Base-by-base conservation (phyloP, 371 early-diverging fungal species). In the Apophysomyces sp. region DNA sequence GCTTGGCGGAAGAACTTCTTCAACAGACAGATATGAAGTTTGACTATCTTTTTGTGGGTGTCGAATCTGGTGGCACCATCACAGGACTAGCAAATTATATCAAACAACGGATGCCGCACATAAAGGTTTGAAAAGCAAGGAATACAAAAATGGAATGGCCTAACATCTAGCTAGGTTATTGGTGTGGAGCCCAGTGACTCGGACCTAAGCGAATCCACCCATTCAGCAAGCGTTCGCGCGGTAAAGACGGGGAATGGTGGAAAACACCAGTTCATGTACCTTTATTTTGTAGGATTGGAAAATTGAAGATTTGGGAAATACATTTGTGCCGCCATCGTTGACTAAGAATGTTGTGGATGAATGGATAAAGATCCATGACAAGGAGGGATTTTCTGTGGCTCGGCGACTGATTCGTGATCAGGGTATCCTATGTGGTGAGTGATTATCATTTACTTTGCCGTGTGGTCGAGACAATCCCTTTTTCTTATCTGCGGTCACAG, bases 131-230 rank as follows among this genome's bases (percentile, higher is more conserved):
- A 5, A 51, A 36, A 49, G 49, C 18, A 27, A 51, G 44, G 18
- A 36, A 27, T 7, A 18, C 52, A 8, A 18, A 34, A 21, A 2
- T 4, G 1, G 9, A n/a, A 55, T 57, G 39, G 15, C 4, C 55
- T 24, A 34, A 53, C 18, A 21, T 7, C 31, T 54, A 27, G 18
- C 5, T 44, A 82, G 76, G 71, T 86, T 0, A 68, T 89, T 62
- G 92, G 88, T 34, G 91, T 92, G 4, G 92, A 90, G 65, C 92
- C 92, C 8, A 66, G 74, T 15, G 83, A 86, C 57, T 89, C 90
- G 13, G 78, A 79, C 9, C 71, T 89, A 11, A 76, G 76, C 16
- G 53, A 39, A 34, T 1, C 51, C 7, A 24, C 56, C 28, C 28
- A 30, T 53, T 27, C 58, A 24, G 49, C 34, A 31, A 49, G 31